These are phyloP conservation scores for Ophiorrhiza pumila DNA, from an alignment of 257 asterid genomes.

Conservation along the genomic window DNA sequence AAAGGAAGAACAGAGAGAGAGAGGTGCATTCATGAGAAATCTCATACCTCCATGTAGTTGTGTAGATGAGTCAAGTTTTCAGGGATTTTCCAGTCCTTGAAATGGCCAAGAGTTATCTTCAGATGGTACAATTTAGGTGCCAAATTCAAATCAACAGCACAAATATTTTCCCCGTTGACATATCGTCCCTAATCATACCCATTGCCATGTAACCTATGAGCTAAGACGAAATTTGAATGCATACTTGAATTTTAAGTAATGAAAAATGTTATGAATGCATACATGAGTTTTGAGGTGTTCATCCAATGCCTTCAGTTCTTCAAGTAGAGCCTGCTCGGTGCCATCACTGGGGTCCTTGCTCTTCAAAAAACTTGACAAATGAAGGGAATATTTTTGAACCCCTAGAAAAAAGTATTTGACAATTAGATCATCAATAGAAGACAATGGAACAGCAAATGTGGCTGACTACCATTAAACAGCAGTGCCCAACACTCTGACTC, in stretches of 20 bases:
- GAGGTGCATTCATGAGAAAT: not conserved
- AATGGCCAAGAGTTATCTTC: constrained; percentile 65
- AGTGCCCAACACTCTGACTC: no score
- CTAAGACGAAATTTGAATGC: no score
- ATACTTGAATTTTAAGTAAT: not conserved
- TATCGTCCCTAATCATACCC: constrained; percentile 54
- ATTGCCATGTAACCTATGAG: not conserved
- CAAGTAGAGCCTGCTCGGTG: constrained; percentile 58
- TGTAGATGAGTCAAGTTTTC: constrained; percentile 54
- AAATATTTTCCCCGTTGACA: constrained; percentile 52
- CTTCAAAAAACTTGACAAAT: constrained; percentile 62
- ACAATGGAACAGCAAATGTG: no score
- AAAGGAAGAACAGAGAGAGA: not conserved
- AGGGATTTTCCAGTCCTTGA: constrained; percentile 67
- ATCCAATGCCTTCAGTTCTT: constrained; percentile 67
- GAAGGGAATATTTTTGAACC: constrained; percentile 67
- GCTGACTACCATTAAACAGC: not conserved
- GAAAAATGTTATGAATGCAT: constrained; percentile 7
- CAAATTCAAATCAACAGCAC: constrained; percentile 69
- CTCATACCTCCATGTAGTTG: constrained; percentile 54
- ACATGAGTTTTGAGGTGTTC: constrained; percentile 71
- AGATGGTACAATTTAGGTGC: constrained; percentile 77
- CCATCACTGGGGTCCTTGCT: constrained; percentile 80
- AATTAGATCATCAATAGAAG: no score
- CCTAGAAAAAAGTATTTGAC: constrained; percentile 25